A percentile compares a stretch with the other conserved stretches of the same genome.
Evolutionary conservation across 768 basidiomycete genomes (phyloP).

Genomic region (Collybia sp.): DNA sequence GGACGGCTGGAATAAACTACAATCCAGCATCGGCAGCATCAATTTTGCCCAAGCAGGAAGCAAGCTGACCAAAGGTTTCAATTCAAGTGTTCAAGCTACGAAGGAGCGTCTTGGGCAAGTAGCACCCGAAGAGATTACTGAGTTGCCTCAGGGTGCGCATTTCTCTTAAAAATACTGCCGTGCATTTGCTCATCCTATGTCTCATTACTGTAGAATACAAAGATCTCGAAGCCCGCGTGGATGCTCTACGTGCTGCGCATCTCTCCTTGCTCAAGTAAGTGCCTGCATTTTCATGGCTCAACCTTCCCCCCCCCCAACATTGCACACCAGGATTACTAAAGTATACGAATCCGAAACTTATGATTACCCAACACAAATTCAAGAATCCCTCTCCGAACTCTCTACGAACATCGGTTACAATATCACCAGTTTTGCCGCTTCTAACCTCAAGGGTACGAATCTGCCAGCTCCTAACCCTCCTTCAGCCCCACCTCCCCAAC

Average conservation of each 20-base stretch:
- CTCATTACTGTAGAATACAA: constrained; percentile 73
- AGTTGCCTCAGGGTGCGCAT: constrained; percentile 76
- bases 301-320: neutral
- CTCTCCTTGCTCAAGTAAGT: constrained; percentile 70
- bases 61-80: constrained; percentile 77
- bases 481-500: constrained; percentile 46
- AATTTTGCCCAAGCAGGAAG: constrained; percentile 74
- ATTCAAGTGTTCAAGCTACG: constrained; percentile 80
- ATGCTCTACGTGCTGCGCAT: constrained; percentile 82
- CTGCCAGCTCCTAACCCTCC: constrained; percentile 67
- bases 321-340: constrained; percentile 61
- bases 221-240: constrained; percentile 91
- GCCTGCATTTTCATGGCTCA: neutral
- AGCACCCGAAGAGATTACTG: constrained; percentile 90
- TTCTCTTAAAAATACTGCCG: neutral
- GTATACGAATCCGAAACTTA: constrained; percentile 88
- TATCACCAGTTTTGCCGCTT: constrained; percentile 80
- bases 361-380: constrained; percentile 87
- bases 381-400: constrained; percentile 75
- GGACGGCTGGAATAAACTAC: constrained; percentile 68
- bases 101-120: constrained; percentile 86
- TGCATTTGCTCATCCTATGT: neutral
- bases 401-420: constrained; percentile 67
- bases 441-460: constrained; percentile 85
- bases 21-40: constrained; percentile 54